Evolutionary conservation across 2,329 filamentous ascomycete genomes (phyloP), one percentile per base, ranked within the genome.

Genomic region (Aspergillus fischeri): DNA sequence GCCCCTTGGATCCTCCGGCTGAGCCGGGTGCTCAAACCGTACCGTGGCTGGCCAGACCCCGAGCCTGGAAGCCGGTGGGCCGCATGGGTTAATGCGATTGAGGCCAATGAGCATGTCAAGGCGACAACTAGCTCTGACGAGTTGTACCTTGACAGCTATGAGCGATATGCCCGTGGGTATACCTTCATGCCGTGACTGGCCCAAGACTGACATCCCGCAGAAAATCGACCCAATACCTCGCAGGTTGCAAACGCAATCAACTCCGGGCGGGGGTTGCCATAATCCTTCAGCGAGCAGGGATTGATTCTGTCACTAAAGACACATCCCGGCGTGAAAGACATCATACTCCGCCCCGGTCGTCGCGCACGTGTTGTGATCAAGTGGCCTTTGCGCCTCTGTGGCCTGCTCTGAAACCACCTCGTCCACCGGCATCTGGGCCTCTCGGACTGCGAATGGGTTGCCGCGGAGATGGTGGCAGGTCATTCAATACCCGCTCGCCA

Each of bases 381-480:
- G 62, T 62, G 49, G 61, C 64, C 61, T 65, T 80, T n/a, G 78
- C 81, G 61, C 88, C 88, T 67, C 90, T 82, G 60, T 79, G 80
- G 49, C 81, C 83, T 68, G 94, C 92, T 38, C 88, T 89, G 74
- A 92, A 92, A 0, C 91, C 91, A 55, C 87, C 89, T 67, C 88
- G 83, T 57, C 89, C 89, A 69, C 81, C 90, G 49, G 83, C 82
- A 69, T 95, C 90, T 9, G 92, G 92, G 9, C 91, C 91, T 66
- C 84, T 83, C 1, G 92, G 92, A 67, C 84, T 80, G 60, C 92
- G 85, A 58, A 92, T 83, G 17, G 90, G 83, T 60, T 87, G 85
- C 50, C 89, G 52, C 63, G 70, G 59, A 27, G 67, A 56, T 51
- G 59, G 56, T 24, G 65, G 63, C 49, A 65, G 67, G 20, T 73